Evolutionary conservation across 202 grass and related monocot species (phyloP), one percentile per base, ranked within the genome.

Genomic region (Musa balbisiana): DNA sequence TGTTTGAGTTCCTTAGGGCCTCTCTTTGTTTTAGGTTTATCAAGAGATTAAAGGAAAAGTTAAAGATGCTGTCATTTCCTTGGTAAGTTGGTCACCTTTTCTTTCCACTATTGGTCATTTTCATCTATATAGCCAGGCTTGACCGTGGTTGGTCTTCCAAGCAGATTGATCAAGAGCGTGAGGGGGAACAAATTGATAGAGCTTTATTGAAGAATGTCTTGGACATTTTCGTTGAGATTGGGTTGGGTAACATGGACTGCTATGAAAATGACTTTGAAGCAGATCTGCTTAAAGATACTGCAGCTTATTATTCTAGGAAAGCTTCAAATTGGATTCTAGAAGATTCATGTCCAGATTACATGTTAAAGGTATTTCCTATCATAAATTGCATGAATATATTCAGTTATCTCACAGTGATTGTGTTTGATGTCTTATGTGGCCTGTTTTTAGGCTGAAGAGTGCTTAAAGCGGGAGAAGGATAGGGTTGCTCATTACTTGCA

Each of bases 171-270:
- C 87, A 95, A 84, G 95, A 99, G 75, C 88, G 95, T 14, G 95
- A 99, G 15, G 91, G 95, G 1, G 95, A 99, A 78, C 91, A 95
- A 51, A 95, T 99, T 80, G 95, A 99, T 74, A 84, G 89, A 52
- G 89, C 95, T 74, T 72, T 99, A 74, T 79, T 99, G 75, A 99
- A 95, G 82, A 94, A 99, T 78, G 89, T 99, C 33, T 74, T 99
- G 73, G 91, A 94, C 74, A 99, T 99, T 74, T 99, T 99, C 77
- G 91, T 99, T 83, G 95, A 99, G 84, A 99, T 99, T 15, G 95
- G 95, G 8, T 75, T 92, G 76, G 87, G 87, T 73, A 87, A 55
- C 19, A 92, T 95, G 89, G 89, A 90, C 0, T 92, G 79, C 49
- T 99, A 99, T 52, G 91, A 90, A 71, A 89, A 86, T 49, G 91